Base-by-base conservation (phyloP, 1,284 basidiomycete genomes). In the Trametes polyzona region DNA sequence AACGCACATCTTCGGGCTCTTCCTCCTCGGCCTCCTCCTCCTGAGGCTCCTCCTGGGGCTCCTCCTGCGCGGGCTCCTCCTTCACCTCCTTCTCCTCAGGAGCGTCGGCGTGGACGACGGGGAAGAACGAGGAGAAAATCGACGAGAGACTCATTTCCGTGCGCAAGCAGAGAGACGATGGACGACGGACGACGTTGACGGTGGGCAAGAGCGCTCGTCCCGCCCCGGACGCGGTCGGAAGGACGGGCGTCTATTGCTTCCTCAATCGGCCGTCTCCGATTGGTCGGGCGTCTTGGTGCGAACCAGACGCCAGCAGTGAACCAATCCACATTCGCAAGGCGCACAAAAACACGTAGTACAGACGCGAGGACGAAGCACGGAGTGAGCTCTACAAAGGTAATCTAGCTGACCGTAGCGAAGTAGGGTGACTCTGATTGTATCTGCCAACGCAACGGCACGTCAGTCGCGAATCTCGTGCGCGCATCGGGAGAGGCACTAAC, bases 1-100 rank as follows among this genome's bases (percentile, higher is more conserved):
- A n/a, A 84, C 89, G 70, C 68, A 93, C 92, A 72, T 94, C 91
- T 63, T 91, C 90, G 64, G 92, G 90, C 65, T 74, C 75, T 35
- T 72, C 78, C 61, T 75, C 78, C 48, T 76, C 77, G n/a, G n/a
- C n/a, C 54, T 70, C 71, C 55, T 71, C 69, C 32, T 68, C 70
- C 55, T 75, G 72, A 54, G 74, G 43, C 49, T 72, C 71, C 49
- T 70, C 67, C 49, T 69, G 69, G 50, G 76, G 69, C 58, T 71
- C 56, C 56, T 74, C 64, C 52, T 59, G 54, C 24, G 64, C 54
- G 59, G 69, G 63, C 41, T 60, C 59, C 40, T 66, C 62, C 24
- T 73, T 71, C 57, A 70, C 69, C 63, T 75, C 74, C 59, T 65
- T 61, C 63, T 78, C 74, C 63, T 81, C 77, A 44, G 80, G 79